These are phyloP conservation scores for Psilocybe cubensis DNA, from an alignment of 768 basidiomycete genomes.

Conservation along the genomic window DNA sequence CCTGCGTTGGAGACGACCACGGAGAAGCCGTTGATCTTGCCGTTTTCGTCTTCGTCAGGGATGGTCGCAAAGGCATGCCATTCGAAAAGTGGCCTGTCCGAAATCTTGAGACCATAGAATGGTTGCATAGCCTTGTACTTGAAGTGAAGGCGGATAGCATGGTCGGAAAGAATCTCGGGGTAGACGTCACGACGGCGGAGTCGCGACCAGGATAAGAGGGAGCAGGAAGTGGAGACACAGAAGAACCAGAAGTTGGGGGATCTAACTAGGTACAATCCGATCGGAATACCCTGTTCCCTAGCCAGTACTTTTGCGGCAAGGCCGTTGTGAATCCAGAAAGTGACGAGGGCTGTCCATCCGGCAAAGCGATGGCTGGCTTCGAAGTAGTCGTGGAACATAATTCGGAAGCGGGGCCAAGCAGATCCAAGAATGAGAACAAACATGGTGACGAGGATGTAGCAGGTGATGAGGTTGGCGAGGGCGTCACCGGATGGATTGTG, in stretches of 20 bases:
- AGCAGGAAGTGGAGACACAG: slow-evolving; percentile 35
- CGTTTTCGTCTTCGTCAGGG: slow-evolving; percentile 36
- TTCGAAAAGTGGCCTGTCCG: slow-evolving; percentile 45
- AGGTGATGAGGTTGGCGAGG: slow-evolving; percentile 35
- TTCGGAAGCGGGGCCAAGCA: slow-evolving; percentile 51
- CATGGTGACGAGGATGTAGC: slow-evolving; percentile 49
- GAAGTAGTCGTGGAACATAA: slow-evolving; percentile 53
- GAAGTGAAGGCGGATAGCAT: slow-evolving; percentile 58
- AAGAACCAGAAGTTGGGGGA: slow-evolving; percentile 54
- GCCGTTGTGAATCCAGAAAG: slow-evolving; percentile 51
- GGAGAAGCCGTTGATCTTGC: slow-evolving; percentile 46
- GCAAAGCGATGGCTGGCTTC: slow-evolving; percentile 58
- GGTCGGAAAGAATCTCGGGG: slow-evolving; percentile 54
- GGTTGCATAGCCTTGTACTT: slow-evolving; percentile 45
- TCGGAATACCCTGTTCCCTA: slow-evolving; percentile 32
- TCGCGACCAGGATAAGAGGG: slow-evolving; percentile 55
- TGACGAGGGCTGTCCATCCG: slow-evolving; percentile 53
- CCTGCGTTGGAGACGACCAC: slow-evolving; percentile 58
- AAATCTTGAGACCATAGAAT: slow-evolving; percentile 36
- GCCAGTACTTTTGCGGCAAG: slow-evolving; percentile 37
- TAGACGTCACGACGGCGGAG: slow-evolving; percentile 52
- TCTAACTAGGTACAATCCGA: slow-evolving; percentile 46
- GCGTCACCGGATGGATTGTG: slow-evolving; percentile 25
- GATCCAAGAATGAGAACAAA: slow-evolving; percentile 49
- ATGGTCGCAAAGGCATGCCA: slow-evolving; percentile 56